phyloP scores from a whole-genome alignment of 225 moss, liverwort and hornwort species.

The Neckera pumila region DNA sequence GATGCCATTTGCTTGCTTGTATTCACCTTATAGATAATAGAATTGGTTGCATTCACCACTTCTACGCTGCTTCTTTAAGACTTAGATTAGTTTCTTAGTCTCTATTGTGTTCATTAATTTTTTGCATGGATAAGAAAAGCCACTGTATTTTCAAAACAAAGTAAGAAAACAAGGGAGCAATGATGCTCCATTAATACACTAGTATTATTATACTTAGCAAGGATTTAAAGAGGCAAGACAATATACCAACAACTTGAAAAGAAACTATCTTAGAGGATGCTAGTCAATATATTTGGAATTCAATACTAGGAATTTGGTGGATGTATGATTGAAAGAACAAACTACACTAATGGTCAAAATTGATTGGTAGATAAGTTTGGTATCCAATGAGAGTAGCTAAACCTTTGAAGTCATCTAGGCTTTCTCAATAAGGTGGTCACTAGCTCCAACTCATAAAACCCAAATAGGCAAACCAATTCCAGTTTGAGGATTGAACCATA shows the following conservation, averaged over 20 bases:
- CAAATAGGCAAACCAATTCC: background rate
- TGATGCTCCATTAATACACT: too few relatives aligned
- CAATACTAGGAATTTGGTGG: background rate
- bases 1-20: background rate
- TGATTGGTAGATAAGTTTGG: background rate
- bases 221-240: background rate
- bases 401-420: background rate
- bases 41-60: fast-evolving
- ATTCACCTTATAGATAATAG: background rate
- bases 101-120: background rate
- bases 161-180: background rate
- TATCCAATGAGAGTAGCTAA: too few relatives aligned
- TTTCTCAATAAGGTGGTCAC: background rate
- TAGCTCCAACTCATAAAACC: background rate
- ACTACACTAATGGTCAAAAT: too few relatives aligned
- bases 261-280: background rate
- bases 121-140: too few relatives aligned
- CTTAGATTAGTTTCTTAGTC: fast-evolving
- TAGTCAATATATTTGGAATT: background rate
- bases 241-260: background rate
- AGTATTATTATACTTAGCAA: background rate
- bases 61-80: fast-evolving
- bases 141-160: background rate
- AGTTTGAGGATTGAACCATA: background rate
- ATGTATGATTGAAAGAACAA: background rate